A percentile compares a stretch with the other conserved stretches of the same genome.
These are phyloP conservation scores for Vickermania ingenoplastis DNA, from an alignment of 208 protist species.

Conservation along the genomic window DNA sequence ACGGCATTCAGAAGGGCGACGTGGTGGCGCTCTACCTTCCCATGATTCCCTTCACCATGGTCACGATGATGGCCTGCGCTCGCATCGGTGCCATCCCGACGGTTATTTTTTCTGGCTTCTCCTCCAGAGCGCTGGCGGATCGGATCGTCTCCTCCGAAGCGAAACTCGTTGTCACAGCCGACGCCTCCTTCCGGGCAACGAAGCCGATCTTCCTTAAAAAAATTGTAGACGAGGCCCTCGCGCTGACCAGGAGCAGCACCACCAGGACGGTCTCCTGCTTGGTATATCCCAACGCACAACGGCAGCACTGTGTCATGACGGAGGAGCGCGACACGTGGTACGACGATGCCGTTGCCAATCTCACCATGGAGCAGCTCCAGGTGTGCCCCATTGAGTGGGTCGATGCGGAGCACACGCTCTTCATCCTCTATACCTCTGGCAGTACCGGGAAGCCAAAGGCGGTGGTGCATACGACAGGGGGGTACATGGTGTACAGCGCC, in stretches of 20 bases:
- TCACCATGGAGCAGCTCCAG: conserved; percentile 21
- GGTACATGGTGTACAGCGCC: conserved; percentile 91
- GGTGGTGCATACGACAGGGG: conserved; percentile 89
- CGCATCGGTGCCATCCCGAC: conserved; percentile 91
- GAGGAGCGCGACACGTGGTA: conserved; percentile 71
- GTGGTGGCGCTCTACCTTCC: conserved; percentile 95
- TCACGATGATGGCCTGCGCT: conserved; percentile 96
- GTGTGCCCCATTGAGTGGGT: conserved; percentile 84
- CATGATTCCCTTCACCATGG: conserved; percentile 87
- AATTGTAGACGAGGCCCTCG: conserved; percentile 72
- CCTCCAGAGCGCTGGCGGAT: conserved; percentile 34
- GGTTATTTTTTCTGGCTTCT: conserved; percentile 85
- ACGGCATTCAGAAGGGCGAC: conserved; percentile 90
- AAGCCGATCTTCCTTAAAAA: conserved; percentile 89
- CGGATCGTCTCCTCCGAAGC: conserved; percentile 49
- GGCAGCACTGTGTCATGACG: conserved; percentile 39
- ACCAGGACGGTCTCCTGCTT: conserved; percentile 16
- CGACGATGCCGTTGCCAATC: conserved; percentile 30
- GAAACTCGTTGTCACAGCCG: conserved; percentile 75
- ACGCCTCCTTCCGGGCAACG: conserved; percentile 65
- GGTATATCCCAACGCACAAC: conserved; percentile 34
- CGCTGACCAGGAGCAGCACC: background rate
- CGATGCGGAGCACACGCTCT: conserved; percentile 93
- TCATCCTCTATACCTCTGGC: conserved; percentile 97
- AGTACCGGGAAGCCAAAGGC: conserved; percentile 97